These are phyloP conservation scores for Psilocybe mexicana DNA, from an alignment of 1,284 basidiomycete genomes.

Conservation along the genomic window DNA sequence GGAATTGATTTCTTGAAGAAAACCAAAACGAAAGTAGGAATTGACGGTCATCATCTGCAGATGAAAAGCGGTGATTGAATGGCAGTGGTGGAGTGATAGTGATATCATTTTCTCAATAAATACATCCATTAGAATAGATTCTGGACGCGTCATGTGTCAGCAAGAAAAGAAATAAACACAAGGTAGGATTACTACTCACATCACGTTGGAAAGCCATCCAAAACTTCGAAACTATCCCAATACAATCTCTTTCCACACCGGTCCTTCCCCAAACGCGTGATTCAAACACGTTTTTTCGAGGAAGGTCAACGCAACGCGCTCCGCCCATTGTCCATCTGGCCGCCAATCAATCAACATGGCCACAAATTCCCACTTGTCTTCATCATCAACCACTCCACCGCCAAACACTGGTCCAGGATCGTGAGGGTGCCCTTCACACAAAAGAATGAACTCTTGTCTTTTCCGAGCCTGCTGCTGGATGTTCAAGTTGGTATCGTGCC, in stretches of 20 bases:
- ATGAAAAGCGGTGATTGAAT: no score
- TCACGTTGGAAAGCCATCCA: no score
- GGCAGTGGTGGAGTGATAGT: no score
- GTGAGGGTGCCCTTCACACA: conserved; percentile 10
- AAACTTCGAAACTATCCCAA: conserved; percentile 1
- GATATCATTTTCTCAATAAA: no score
- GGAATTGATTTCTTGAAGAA: no score
- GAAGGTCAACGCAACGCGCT: conserved; percentile 9
- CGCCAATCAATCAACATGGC: conserved; percentile 15
- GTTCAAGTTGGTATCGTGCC: no score
- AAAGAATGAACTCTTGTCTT: conserved; percentile 13
- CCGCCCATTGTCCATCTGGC: conserved; percentile 11
- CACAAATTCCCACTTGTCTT: conserved; percentile 4
- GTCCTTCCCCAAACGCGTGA: conserved; percentile 5
- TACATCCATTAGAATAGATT: neutral
- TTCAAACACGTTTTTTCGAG: conserved; percentile 4
- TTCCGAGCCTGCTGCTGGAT: no score
- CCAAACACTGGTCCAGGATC: neutral
- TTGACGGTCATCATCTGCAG: no score
- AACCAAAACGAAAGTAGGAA: no score
- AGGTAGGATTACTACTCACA: no score
- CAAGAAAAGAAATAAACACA: neutral
- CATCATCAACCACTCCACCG: neutral
- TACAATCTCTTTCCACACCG: conserved; percentile 18
- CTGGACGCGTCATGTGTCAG: neutral